Percentiles rank a stretch among this genome's conserved stretches.
phyloP scores from a whole-genome alignment of 352 stramenopile genomes.

The Phytophthora fragariaefolia region DNA sequence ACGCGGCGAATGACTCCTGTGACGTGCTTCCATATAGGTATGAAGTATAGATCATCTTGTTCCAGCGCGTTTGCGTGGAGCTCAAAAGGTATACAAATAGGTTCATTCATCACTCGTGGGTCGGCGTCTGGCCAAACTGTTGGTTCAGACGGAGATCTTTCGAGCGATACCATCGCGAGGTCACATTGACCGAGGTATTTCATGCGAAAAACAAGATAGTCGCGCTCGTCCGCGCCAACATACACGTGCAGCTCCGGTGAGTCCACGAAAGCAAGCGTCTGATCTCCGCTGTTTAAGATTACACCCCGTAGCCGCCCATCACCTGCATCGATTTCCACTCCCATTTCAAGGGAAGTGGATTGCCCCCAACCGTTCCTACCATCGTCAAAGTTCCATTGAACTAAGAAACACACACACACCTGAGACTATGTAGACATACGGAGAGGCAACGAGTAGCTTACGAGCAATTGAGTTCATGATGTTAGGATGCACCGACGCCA shows the following conservation, averaged over 20 bases:
- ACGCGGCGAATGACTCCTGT: conserved; percentile 64
- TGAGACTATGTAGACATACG: too few species aligned
- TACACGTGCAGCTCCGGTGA: conserved; percentile 66
- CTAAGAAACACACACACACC: too few species aligned
- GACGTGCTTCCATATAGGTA: conserved; percentile 68
- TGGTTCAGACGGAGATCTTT: conserved; percentile 43
- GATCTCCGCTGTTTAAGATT: conserved; percentile 44
- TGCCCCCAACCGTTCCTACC: conserved; percentile 66
- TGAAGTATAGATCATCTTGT: conserved; percentile 62
- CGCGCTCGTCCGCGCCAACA: conserved; percentile 50
- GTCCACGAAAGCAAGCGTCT: conserved; percentile 57
- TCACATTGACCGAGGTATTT: conserved; percentile 66
- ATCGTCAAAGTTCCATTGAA: conserved; percentile 70
- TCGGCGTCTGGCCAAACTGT: conserved; percentile 40
- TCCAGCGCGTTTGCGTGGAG: conserved; percentile 30
- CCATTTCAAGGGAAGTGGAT: conserved; percentile 71
- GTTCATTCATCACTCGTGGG: conserved; percentile 50
- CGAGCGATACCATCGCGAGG: conserved; percentile 57
- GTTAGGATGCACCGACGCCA: conserved; percentile 6
- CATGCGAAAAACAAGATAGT: conserved; percentile 69
- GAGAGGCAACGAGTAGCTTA: conserved; percentile 24
- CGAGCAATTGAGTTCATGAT: conserved; percentile 39
- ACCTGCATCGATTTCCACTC: conserved; percentile 59
- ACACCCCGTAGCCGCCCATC: conserved; percentile 52
- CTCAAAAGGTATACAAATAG: conserved; percentile 64